Percentiles rank a stretch among this genome's conserved stretches.
These are phyloP conservation scores for Cercospora zeina DNA, from an alignment of 2,329 filamentous ascomycete genomes.

Conservation along the genomic window DNA sequence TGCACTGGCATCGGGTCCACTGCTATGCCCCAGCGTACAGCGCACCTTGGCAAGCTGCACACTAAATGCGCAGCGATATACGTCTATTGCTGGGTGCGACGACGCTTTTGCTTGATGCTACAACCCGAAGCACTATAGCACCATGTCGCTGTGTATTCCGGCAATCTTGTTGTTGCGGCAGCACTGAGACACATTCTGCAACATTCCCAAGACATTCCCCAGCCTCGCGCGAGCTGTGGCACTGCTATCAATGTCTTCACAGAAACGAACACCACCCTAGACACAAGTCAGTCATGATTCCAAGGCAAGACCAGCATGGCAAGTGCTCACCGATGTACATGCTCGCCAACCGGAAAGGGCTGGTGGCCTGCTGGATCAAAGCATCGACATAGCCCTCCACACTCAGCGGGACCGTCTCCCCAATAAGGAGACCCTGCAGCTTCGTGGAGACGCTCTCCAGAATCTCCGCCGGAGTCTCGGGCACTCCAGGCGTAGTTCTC, in stretches of 20 bases:
- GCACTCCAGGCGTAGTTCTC: slow-evolving; percentile 56
- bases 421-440: slow-evolving; percentile 76
- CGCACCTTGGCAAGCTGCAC: no score
- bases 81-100: no score
- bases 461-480: slow-evolving; percentile 73
- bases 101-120: no score
- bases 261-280: slow-evolving; percentile 32
- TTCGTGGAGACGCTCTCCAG: slow-evolving; percentile 87
- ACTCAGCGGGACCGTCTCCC: slow-evolving; percentile 87
- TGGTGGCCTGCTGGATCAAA: slow-evolving; percentile 81
- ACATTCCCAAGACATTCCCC: background rate
- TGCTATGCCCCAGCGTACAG: background rate
- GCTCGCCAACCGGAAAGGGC: slow-evolving; percentile 73
- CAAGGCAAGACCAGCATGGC: background rate
- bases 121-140: no score
- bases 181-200: no score
- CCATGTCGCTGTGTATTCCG: no score
- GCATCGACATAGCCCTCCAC: slow-evolving; percentile 98
- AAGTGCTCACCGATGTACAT: slow-evolving; percentile 81
- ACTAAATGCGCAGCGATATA: no score
- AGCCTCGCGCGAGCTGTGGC: background rate
- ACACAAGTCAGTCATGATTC: background rate
- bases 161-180: no score
- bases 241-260: slow-evolving; percentile 3
- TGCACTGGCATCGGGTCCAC: background rate